A percentile compares a stretch with the other conserved stretches of the same genome.
Conservation (phyloP, 2,329 filamentous ascomycete species). For the Colletotrichum karsti region DNA sequence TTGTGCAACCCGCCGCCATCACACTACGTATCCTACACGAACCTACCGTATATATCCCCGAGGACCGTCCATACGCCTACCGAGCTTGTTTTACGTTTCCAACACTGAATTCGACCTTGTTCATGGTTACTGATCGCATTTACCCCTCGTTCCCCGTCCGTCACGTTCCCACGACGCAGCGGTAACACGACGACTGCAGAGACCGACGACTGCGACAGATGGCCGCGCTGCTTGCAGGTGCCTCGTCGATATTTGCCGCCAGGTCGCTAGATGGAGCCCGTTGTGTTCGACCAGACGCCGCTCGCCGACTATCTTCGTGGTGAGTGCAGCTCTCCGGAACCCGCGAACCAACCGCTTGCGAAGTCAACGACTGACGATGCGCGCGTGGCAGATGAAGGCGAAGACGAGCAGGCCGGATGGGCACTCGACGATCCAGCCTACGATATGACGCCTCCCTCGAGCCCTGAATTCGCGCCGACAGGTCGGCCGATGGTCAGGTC, state of each 20-base stretch:
- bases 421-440: slow-evolving; percentile 47
- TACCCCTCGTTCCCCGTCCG: not conserved
- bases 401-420: slow-evolving; percentile 57
- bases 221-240: slow-evolving; percentile 28
- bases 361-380: slow-evolving; percentile 30
- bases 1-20: slow-evolving; percentile 20
- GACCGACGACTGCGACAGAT: slow-evolving; percentile 22
- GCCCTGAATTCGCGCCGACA: slow-evolving; percentile 64
- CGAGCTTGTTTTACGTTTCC: slow-evolving; percentile 10
- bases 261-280: slow-evolving; percentile 75
- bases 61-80: slow-evolving; percentile 1
- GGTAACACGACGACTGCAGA: slow-evolving; percentile 10
- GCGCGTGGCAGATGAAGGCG: slow-evolving; percentile 55
- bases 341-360: not conserved
- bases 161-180: slow-evolving; percentile 14
- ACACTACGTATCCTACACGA: slow-evolving; percentile 24
- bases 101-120: not conserved
- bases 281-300: slow-evolving; percentile 87
- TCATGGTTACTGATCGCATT: not conserved
- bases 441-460: slow-evolving; percentile 56
- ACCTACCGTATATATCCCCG: slow-evolving; percentile 23
- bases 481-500: slow-evolving; percentile 63
- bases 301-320: slow-evolving; percentile 91
- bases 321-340: slow-evolving; percentile 49
- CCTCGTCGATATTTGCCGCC: slow-evolving; percentile 18